phyloP scores from a whole-genome alignment of 176 grass and related monocot species.

The Avena sativa region DNA sequence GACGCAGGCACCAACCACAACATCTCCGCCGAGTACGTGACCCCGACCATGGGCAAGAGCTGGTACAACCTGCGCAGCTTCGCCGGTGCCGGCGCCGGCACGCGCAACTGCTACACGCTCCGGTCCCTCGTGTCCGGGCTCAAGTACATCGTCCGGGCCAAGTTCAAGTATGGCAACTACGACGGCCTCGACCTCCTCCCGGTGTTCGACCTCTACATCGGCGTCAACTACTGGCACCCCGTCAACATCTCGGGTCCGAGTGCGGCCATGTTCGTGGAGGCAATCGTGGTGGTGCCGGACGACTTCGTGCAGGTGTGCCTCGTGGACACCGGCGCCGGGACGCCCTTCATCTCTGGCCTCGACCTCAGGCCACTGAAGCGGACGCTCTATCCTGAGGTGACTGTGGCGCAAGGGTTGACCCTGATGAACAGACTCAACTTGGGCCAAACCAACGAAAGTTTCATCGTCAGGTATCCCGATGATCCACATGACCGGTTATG shows the following conservation, averaged over 20 bases:
- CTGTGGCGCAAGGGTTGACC: conserved; percentile 22
- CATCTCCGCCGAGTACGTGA: conserved; percentile 38
- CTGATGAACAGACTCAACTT: conserved; percentile 36
- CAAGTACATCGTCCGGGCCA: conserved; percentile 59
- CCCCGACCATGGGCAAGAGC: not conserved
- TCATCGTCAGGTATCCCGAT: conserved; percentile 43
- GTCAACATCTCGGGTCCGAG: no score
- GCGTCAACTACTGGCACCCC: conserved; percentile 66
- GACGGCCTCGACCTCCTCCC: conserved; percentile 33
- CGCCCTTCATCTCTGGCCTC: conserved; percentile 67
- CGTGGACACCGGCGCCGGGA: conserved; percentile 55
- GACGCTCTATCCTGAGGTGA: conserved; percentile 26
- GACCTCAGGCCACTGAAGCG: conserved; percentile 57
- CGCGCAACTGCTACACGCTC: conserved; percentile 62
- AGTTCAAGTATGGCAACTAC: conserved; percentile 69
- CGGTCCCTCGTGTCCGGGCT: conserved; percentile 29
- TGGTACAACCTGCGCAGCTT: conserved; percentile 57
- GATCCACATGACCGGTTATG: conserved; percentile 52
- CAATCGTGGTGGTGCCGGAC: conserved; percentile 8
- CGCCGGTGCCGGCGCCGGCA: conserved; percentile 25
- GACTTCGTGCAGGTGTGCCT: conserved; percentile 59
- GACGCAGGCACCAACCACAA: conserved; percentile 50
- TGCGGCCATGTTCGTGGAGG: no score
- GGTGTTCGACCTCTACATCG: conserved; percentile 62
- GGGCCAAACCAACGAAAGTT: conserved; percentile 1